Evolutionary conservation across 495 filamentous ascomycete species (phyloP), one percentile per base, ranked within the genome.

Genomic region (Bathelium albidoporum): DNA sequence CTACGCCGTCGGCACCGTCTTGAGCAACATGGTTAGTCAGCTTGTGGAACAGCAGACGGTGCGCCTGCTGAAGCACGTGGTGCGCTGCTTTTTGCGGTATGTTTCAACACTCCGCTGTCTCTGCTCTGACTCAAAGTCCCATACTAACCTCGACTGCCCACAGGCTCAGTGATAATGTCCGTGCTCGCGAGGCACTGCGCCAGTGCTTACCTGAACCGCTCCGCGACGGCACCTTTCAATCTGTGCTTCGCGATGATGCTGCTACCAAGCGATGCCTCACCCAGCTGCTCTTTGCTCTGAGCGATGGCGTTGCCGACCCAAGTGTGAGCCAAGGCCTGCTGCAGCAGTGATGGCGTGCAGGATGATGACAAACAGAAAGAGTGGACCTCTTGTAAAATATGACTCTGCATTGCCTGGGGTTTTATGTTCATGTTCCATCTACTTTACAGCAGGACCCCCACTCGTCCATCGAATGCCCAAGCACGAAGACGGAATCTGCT

Each of bases 21-120:
- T 99, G 58, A 96, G 90, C 77, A 99, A 97, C 69, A 99, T 99
- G 94, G 94, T 99, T 36, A 88, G 86, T 44, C 92, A 97, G 75
- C 80, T 99, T 24, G 95, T 97, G 44, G 94, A 99, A 74, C 91
- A 96, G 71, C 94, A 97, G 77, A 99, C 94, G 0, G 95, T 95
- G 39, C 80, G 94, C 49, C 81, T 99, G 31, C 83, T 99, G 22
- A 99, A 99, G 82, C 94, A 99, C 70, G 94, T 99, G 59, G 95
- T 99, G 28, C 83, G 94, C 61, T 99, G 94, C 76, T 99, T 99
- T 73, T 82, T 99, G 70, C 82, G 94, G 89, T 95, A 76, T 68
- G 87, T 76, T 64, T 45, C 18, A 34, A 29, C 11, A 60, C 39
- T 16, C 28, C 3, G 49, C 29, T 20, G 22, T 34, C 45, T 41